Percentiles rank a stretch among this genome's conserved stretches.
These are phyloP conservation scores for Fusarium liriodendri DNA, from an alignment of 2,329 filamentous ascomycete species.

Conservation along the genomic window DNA sequence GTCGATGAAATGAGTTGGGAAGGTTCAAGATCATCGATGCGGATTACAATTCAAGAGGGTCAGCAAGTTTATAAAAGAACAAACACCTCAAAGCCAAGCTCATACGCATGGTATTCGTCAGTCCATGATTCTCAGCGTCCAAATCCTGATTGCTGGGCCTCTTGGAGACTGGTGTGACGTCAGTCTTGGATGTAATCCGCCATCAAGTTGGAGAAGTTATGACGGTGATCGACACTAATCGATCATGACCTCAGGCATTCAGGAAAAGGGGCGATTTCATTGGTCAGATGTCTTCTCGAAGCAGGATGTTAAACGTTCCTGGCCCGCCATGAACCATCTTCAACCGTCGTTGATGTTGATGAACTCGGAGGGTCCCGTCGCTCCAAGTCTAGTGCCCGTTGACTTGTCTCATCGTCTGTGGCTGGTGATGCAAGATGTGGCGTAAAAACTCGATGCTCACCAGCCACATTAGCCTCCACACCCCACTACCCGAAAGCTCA, in stretches of 20 bases:
- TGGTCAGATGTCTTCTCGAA: slow-evolving; percentile 4
- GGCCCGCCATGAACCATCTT: slow-evolving; percentile 5
- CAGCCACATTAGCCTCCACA: slow-evolving; percentile 24
- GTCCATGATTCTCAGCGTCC: slow-evolving; percentile 35
- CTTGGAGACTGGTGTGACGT: slow-evolving; percentile 40
- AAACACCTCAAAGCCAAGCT: slow-evolving; percentile 19
- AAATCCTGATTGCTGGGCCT: slow-evolving; percentile 46
- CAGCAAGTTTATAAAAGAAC: slow-evolving; percentile 21
- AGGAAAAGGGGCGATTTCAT: background rate
- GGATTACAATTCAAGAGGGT: slow-evolving; percentile 1
- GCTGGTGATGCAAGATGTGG: slow-evolving; percentile 9
- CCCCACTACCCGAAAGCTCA: slow-evolving; percentile 37
- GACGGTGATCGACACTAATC: slow-evolving; percentile 40
- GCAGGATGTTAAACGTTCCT: slow-evolving; percentile 11
- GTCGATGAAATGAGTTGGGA: background rate
- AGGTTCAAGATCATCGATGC: slow-evolving; percentile 1
- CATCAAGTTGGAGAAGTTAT: slow-evolving; percentile 36
- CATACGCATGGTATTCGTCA: slow-evolving; percentile 8
- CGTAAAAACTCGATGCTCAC: background rate
- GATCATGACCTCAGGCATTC: slow-evolving; percentile 14
- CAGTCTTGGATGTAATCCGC: slow-evolving; percentile 28
- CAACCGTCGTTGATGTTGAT: slow-evolving; percentile 1
- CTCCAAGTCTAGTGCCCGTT: background rate
- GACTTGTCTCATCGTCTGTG: background rate
- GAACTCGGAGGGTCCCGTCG: slow-evolving; percentile 1